These are phyloP conservation scores for Candida methanosorbosa DNA, from an alignment of 805 yeast species.

Conservation along the genomic window DNA sequence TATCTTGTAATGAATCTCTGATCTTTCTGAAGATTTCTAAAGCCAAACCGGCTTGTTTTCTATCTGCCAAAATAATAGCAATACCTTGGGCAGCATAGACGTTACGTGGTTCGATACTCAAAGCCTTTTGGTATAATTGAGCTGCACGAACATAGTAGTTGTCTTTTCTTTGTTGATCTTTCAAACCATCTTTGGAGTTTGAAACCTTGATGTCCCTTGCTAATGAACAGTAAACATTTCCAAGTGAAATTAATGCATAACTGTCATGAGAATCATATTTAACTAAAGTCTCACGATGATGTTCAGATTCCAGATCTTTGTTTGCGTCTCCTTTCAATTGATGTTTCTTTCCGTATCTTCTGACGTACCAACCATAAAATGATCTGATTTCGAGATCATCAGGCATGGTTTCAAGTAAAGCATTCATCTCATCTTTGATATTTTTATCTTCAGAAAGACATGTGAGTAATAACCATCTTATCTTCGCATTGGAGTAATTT, in stretches of 20 bases:
- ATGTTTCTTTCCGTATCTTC: conserved; percentile 47
- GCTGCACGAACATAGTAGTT: conserved; percentile 85
- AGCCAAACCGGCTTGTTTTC: conserved; percentile 65
- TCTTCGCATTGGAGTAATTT: conserved; percentile 62
- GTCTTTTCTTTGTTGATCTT: conserved; percentile 47
- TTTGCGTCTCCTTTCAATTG: conserved; percentile 33
- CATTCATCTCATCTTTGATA: conserved; percentile 44
- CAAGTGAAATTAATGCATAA: conserved; percentile 84
- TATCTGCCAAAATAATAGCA: conserved; percentile 87
- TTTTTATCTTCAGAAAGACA: conserved; percentile 40
- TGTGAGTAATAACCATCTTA: conserved; percentile 60
- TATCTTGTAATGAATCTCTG: conserved; percentile 81
- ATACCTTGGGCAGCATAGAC: conserved; percentile 98
- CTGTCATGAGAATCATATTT: conserved; percentile 80
- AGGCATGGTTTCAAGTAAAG: conserved; percentile 43
- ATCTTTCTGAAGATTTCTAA: conserved; percentile 81
- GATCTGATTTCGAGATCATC: conserved; percentile 79
- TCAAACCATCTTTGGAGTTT: conserved; percentile 35
- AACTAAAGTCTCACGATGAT: conserved; percentile 78
- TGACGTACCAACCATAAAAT: conserved; percentile 84
- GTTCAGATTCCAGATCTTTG: conserved; percentile 60
- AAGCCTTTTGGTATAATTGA: conserved; percentile 82
- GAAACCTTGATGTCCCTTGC: conserved; percentile 64
- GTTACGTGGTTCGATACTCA: conserved; percentile 73
- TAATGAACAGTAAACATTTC: conserved; percentile 73